phyloP scores from a whole-genome alignment of 768 basidiomycete genomes.

The Pisolithus microcarpus region DNA sequence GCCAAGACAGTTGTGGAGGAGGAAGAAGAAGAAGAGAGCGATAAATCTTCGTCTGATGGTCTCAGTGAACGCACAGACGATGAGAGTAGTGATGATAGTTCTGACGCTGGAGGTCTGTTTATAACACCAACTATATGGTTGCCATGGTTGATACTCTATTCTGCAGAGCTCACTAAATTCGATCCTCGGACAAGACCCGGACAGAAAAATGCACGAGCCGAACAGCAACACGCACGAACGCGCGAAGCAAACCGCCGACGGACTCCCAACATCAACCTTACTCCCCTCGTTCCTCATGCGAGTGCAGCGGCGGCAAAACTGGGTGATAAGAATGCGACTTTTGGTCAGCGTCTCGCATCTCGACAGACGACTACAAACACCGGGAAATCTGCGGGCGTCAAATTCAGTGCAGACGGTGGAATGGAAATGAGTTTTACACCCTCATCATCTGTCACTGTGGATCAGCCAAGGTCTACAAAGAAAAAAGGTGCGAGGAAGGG shows the following conservation, averaged over 20 bases:
- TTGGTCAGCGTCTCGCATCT: constrained; percentile 59
- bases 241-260: constrained; percentile 34
- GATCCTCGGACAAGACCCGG: constrained; percentile 51
- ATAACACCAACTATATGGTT: constrained; percentile 6
- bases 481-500: constrained; percentile 43
- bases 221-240: constrained; percentile 39
- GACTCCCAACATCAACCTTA: constrained; percentile 51
- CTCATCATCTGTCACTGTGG: constrained; percentile 24
- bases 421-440: constrained; percentile 87
- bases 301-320: constrained; percentile 20
- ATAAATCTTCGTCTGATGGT: constrained; percentile 57
- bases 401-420: constrained; percentile 45
- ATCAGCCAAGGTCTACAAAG: constrained; percentile 16
- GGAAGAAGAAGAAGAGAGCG: constrained; percentile 85
- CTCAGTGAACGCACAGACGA: constrained; percentile 40
- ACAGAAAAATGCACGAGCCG: constrained; percentile 39
- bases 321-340: constrained; percentile 49
- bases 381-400: constrained; percentile 15
- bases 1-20: constrained; percentile 78
- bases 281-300: constrained; percentile 51
- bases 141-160: constrained; percentile 7
- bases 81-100: constrained; percentile 41
- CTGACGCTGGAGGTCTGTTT: constrained; percentile 48
- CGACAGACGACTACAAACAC: constrained; percentile 8
- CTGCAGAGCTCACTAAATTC: constrained; percentile 43